Conservation (phyloP, 2,329 filamentous ascomycete genomes). For the Lasiodiplodia gonubiensis region DNA sequence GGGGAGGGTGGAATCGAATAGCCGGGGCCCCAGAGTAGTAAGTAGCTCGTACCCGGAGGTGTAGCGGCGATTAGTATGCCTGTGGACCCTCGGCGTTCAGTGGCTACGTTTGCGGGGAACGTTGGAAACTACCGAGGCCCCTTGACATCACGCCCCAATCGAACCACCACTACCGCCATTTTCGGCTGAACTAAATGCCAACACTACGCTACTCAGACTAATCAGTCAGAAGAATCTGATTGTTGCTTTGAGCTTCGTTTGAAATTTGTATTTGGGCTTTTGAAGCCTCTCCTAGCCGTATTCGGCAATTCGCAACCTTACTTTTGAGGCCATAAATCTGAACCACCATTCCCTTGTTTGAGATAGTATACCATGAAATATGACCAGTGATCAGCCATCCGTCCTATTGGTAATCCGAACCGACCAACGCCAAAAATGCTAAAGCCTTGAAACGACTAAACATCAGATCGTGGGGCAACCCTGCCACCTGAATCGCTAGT, state of each 20-base stretch:
- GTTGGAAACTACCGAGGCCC: conserved; percentile 22
- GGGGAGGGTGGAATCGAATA: background rate
- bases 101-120: conserved; percentile 18
- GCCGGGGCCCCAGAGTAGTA: conserved; percentile 24
- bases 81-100: conserved; percentile 16
- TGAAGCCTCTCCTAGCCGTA: background rate
- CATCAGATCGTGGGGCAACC: background rate
- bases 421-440: conserved; percentile 25
- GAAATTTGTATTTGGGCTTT: background rate
- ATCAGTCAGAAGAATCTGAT: background rate
- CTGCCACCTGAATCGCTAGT: background rate
- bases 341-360: background rate
- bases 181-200: too few relatives aligned
- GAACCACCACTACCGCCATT: background rate
- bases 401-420: background rate
- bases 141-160: conserved; percentile 10
- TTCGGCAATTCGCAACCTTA: background rate
- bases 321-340: background rate
- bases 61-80: conserved; percentile 11
- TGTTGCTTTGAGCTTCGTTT: background rate
- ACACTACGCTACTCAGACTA: background rate
- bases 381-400: background rate
- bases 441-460: background rate
- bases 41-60: conserved; percentile 17
- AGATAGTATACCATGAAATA: background rate